Percentiles rank a stretch among this genome's conserved stretches.
Conservation (phyloP, 2,329 filamentous ascomycete genomes). For the Fonsecaea monophora region DNA sequence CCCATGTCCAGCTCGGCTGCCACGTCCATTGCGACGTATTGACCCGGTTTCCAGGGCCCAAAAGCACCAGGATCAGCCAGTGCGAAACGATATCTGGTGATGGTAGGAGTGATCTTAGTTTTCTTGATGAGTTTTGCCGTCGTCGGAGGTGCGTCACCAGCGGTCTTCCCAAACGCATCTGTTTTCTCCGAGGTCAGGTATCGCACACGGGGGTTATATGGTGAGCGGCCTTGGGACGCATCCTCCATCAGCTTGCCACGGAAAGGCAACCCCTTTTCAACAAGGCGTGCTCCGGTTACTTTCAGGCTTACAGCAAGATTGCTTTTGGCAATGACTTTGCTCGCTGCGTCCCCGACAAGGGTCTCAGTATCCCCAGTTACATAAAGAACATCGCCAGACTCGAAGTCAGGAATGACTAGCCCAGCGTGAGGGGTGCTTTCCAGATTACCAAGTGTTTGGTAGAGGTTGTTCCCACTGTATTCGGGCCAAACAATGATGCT, state of each 20-base stretch:
- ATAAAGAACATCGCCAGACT: slow-evolving; percentile 75
- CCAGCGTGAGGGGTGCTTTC: slow-evolving; percentile 70
- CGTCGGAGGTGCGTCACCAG: slow-evolving; percentile 37
- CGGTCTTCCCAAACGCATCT: slow-evolving; percentile 17
- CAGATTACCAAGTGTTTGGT: slow-evolving; percentile 83
- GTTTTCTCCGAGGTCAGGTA: slow-evolving; percentile 66
- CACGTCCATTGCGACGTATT: slow-evolving; percentile 80
- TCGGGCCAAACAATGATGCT: slow-evolving; percentile 76
- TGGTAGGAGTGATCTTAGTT: slow-evolving; percentile 67
- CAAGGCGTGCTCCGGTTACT: slow-evolving; percentile 66
- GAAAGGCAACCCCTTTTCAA: slow-evolving; percentile 71
- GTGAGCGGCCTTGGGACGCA: slow-evolving; percentile 55
- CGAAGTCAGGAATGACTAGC: slow-evolving; percentile 75
- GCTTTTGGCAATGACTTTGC: slow-evolving; percentile 68
- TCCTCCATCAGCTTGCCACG: slow-evolving; percentile 64
- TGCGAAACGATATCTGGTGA: slow-evolving; percentile 70
- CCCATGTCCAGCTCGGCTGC: slow-evolving; percentile 71
- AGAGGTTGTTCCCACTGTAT: slow-evolving; percentile 82
- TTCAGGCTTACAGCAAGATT: slow-evolving; percentile 75
- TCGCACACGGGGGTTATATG: slow-evolving; percentile 79
- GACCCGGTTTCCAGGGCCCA: slow-evolving; percentile 68
- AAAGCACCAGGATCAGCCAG: slow-evolving; percentile 47
- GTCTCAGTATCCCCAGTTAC: slow-evolving; percentile 72
- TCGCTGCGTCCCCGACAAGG: slow-evolving; percentile 69
- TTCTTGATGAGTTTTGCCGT: slow-evolving; percentile 66